Conservation (phyloP, 2,329 filamentous ascomycete species). For the Chrysoporthe austroafricana region DNA sequence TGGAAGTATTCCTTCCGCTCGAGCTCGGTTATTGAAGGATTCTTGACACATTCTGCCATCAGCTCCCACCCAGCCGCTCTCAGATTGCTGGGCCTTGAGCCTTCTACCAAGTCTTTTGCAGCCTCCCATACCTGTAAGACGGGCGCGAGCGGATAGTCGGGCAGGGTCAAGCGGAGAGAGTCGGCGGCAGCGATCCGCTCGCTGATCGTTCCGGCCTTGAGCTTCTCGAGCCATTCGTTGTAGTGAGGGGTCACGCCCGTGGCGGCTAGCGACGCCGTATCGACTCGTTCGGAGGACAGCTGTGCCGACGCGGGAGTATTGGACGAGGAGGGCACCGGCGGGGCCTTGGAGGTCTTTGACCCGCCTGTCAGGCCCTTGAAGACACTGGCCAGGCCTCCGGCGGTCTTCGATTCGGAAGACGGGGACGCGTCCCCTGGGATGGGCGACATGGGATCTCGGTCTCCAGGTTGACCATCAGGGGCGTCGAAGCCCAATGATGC, state of each 20-base stretch:
- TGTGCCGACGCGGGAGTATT: slow-evolving; percentile 38
- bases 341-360: slow-evolving; percentile 57
- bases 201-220: slow-evolving; percentile 55
- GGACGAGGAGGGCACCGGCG: slow-evolving; percentile 46
- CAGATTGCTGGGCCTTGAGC: slow-evolving; percentile 55
- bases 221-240: slow-evolving; percentile 56
- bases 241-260: slow-evolving; percentile 55
- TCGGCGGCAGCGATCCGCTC: slow-evolving; percentile 63
- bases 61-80: slow-evolving; percentile 68
- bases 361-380: slow-evolving; percentile 63
- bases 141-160: slow-evolving; percentile 62
- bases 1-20: slow-evolving; percentile 70
- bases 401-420: slow-evolving; percentile 58
- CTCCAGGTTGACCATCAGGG: slow-evolving; percentile 41
- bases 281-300: slow-evolving; percentile 50
- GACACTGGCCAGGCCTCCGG: slow-evolving; percentile 63
- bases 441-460: slow-evolving; percentile 61
- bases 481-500: slow-evolving; percentile 48
- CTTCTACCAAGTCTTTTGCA: slow-evolving; percentile 66
- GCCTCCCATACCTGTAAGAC: slow-evolving; percentile 68
- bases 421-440: slow-evolving; percentile 57
- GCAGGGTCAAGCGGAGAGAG: slow-evolving; percentile 58
- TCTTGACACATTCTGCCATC: slow-evolving; percentile 66
- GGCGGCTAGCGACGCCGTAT: slow-evolving; percentile 42
- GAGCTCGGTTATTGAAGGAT: slow-evolving; percentile 65